Conservation (phyloP, 2,329 filamentous ascomycete species). For the Colletotrichum sp. region DNA sequence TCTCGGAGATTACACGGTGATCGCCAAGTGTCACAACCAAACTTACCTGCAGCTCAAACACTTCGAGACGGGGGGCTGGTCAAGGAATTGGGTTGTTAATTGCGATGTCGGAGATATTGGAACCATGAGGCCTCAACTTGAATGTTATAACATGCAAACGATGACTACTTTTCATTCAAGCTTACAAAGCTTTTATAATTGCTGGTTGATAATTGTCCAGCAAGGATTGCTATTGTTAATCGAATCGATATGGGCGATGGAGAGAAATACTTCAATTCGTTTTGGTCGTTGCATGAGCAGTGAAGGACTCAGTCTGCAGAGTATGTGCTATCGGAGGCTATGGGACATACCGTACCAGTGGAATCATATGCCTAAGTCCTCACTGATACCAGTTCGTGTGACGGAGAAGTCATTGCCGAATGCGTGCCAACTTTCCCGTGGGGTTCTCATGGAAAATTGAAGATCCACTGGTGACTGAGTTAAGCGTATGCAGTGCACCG, state of each 20-base stretch:
- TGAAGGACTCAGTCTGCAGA: neutral
- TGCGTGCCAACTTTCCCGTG: neutral
- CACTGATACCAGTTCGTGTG: neutral
- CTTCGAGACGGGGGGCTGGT: neutral
- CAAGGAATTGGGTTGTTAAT: neutral
- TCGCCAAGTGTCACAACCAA: neutral
- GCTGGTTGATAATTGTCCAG: neutral
- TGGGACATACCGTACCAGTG: neutral
- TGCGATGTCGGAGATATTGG: neutral
- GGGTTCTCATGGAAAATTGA: neutral
- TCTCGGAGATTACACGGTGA: neutral
- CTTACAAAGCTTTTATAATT: neutral
- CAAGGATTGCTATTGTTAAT: neutral
- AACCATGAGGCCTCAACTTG: neutral
- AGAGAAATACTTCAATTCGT: neutral
- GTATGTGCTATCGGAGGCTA: neutral
- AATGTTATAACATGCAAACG: neutral
- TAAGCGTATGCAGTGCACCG: neutral
- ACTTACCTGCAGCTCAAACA: neutral
- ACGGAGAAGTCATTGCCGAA: neutral
- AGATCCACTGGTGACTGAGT: neutral
- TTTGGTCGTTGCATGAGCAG: neutral
- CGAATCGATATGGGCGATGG: rapidly evolving
- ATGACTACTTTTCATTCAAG: neutral
- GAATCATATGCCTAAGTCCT: neutral